Conservation (phyloP, 345 rosid species). For the Hibiscus mutabilis region DNA sequence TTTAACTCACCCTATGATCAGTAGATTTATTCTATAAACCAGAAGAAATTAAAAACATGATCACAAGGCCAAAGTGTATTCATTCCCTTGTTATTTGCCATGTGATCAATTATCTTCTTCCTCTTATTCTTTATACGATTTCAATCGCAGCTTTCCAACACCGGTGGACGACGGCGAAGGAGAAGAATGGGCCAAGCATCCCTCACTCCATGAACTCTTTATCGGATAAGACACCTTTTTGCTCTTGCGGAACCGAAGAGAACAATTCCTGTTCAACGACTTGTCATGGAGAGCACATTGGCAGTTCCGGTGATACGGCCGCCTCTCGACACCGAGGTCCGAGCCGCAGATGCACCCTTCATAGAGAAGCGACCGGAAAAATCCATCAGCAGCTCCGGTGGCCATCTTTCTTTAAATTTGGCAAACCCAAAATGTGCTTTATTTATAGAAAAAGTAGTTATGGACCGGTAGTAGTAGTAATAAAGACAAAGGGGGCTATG, state of each 20-base stretch:
- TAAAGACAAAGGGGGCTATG: neutral
- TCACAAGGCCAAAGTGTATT: neutral
- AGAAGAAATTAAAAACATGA: neutral
- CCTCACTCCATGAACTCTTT: conserved; percentile 61
- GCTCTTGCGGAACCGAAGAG: conserved; percentile 14
- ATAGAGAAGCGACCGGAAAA: conserved; percentile 39
- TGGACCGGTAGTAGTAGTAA: neutral
- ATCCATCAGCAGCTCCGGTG: conserved; percentile 43
- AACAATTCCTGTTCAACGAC: conserved; percentile 18
- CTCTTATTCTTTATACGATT: neutral
- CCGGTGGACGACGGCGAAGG: conserved; percentile 31
- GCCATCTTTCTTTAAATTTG: conserved; percentile 26
- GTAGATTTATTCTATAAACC: neutral
- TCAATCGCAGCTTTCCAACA: neutral
- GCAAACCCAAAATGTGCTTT: neutral
- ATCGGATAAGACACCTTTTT: conserved; percentile 47
- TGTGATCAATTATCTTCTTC: neutral
- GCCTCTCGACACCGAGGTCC: conserved; percentile 38
- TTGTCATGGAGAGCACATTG: conserved; percentile 46
- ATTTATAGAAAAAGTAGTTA: conserved; percentile 3
- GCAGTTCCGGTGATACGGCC: conserved; percentile 70
- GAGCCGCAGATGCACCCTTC: conserved; percentile 50
- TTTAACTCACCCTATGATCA: neutral
- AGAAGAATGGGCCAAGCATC: conserved; percentile 36
- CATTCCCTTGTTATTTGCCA: neutral